Conservation (phyloP, 2,329 filamentous ascomycete species). For the Leptographium flavum region DNA sequence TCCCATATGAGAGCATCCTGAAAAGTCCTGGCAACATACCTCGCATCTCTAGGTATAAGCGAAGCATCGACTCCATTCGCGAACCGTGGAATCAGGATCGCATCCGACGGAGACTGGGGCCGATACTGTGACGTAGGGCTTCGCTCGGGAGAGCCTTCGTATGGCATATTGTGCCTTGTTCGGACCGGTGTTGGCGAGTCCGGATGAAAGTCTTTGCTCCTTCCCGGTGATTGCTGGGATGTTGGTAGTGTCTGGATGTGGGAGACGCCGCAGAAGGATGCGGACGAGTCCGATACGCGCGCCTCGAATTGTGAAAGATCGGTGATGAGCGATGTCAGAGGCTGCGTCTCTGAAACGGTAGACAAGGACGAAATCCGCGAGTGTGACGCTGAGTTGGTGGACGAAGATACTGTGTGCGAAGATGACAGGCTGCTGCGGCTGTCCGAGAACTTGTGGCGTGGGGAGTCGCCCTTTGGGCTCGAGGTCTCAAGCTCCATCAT, state of each 20-base stretch:
- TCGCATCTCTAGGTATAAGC: not conserved
- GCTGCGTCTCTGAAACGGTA: conserved; percentile 28
- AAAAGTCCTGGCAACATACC: not conserved
- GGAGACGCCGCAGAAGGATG: not conserved
- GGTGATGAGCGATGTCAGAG: conserved; percentile 17
- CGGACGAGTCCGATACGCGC: not conserved
- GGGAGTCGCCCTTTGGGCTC: conserved; percentile 22
- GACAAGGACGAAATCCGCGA: conserved; percentile 41
- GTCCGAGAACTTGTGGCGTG: conserved; percentile 31
- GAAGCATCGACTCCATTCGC: not conserved
- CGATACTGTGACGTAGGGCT: conserved; percentile 3
- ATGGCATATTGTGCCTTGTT: conserved; percentile 4
- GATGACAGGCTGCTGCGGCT: conserved; percentile 39
- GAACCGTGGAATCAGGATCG: conserved; percentile 5
- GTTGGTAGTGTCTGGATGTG: conserved; percentile 6
- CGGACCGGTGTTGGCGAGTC: conserved; percentile 13
- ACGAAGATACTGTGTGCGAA: conserved; percentile 30
- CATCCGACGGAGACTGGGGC: conserved; percentile 10
- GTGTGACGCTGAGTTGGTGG: conserved; percentile 27
- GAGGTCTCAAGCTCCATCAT: not conserved
- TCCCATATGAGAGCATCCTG: not conserved
- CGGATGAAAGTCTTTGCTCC: conserved; percentile 1
- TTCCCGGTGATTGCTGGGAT: not conserved
- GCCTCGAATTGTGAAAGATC: conserved; percentile 25
- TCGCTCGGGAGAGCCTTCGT: conserved; percentile 2